These are phyloP conservation scores for Apiospora marii DNA, from an alignment of 2,329 filamentous ascomycete genomes.

Conservation along the genomic window DNA sequence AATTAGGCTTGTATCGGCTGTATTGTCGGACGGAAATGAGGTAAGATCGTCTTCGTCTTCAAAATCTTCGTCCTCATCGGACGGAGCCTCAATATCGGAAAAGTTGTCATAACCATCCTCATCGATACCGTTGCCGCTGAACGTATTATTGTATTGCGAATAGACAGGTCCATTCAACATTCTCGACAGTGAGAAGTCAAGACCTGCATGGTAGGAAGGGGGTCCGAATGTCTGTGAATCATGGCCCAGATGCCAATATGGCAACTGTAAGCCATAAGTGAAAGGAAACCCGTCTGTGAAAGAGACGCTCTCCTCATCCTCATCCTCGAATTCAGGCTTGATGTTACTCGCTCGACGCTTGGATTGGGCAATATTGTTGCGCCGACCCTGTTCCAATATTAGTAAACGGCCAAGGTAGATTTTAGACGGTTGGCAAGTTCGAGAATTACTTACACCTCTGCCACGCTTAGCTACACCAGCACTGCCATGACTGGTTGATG, in stretches of 20 bases:
- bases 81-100: neutral
- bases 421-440: too few relatives aligned
- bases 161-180: constrained; percentile 22
- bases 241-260: constrained; percentile 13
- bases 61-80: constrained; percentile 30
- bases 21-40: constrained; percentile 37
- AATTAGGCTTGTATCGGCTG: constrained; percentile 35
- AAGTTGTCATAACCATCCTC: neutral
- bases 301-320: constrained; percentile 20
- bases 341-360: neutral
- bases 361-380: neutral
- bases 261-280: neutral
- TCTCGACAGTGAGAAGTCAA: neutral
- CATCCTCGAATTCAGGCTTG: constrained; percentile 22
- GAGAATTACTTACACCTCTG: constrained; percentile 23
- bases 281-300: constrained; percentile 2
- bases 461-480: neutral
- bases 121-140: constrained; percentile 7
- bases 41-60: constrained; percentile 28
- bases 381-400: neutral
- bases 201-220: neutral
- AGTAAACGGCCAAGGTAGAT: neutral
- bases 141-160: constrained; percentile 30
- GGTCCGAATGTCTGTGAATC: constrained; percentile 17
- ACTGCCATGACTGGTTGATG: constrained; percentile 1